Evolutionary conservation across 1,284 basidiomycete genomes (phyloP).

Genomic region (Salmacisia buchloeana): DNA sequence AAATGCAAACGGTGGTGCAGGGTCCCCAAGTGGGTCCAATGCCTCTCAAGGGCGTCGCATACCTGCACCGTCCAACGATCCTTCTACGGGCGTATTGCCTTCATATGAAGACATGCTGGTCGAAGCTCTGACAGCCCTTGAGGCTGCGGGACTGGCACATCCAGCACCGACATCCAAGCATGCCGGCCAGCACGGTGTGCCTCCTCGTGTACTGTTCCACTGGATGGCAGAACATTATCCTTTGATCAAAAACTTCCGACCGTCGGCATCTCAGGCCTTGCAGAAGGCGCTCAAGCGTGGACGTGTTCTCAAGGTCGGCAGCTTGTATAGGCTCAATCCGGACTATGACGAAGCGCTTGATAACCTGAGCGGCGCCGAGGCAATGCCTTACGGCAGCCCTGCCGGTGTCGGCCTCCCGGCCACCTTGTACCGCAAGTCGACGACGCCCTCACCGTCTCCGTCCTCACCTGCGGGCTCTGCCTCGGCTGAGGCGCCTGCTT

Average conservation of each 20-base stretch:
- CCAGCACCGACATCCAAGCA: slow-evolving; percentile 6
- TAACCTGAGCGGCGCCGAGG: slow-evolving; percentile 32
- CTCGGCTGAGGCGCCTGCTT: too few species aligned
- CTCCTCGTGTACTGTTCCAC: slow-evolving; percentile 37
- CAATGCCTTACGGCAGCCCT: slow-evolving; percentile 32
- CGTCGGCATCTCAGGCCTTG: slow-evolving; percentile 45
- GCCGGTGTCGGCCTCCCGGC: too few species aligned
- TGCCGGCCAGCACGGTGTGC: slow-evolving; percentile 11
- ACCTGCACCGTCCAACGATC: not conserved
- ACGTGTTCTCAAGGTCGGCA: slow-evolving; percentile 42
- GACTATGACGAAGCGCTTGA: slow-evolving; percentile 32
- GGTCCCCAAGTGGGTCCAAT: too few species aligned
- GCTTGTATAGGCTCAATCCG: slow-evolving; percentile 43
- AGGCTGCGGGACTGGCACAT: slow-evolving; percentile 22
- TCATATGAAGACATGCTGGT: slow-evolving; percentile 47
- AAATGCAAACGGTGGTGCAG: too few species aligned
- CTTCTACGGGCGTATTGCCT: slow-evolving; percentile 30
- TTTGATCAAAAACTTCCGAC: slow-evolving; percentile 45
- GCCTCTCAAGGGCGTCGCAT: not conserved
- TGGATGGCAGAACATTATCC: slow-evolving; percentile 46
- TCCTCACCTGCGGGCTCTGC: too few species aligned
- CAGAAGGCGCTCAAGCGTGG: slow-evolving; percentile 47
- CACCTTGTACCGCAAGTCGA: too few species aligned
- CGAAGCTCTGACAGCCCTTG: slow-evolving; percentile 35
- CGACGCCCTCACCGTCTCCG: too few species aligned